phyloP scores from a whole-genome alignment of 1,139 yeast genomes.

The Debaryomycetaceae sp. region DNA sequence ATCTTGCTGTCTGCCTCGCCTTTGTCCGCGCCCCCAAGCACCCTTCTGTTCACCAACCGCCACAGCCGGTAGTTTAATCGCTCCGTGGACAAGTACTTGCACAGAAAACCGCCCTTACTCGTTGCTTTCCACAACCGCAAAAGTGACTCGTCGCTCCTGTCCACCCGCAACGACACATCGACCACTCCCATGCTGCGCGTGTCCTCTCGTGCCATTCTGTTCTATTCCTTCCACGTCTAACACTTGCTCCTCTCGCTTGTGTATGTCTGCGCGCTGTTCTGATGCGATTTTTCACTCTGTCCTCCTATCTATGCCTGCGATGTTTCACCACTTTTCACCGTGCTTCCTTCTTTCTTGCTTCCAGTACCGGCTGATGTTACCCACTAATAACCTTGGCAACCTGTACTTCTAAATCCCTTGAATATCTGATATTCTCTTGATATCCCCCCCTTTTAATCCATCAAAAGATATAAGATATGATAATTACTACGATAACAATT shows the following conservation, averaged over 20 bases:
- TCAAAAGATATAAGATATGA: neutral
- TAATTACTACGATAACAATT: neutral
- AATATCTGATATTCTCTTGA: too few relatives aligned
- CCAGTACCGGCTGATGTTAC: neutral
- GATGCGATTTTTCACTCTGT: neutral
- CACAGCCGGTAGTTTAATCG: constrained; percentile 26
- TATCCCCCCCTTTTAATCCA: neutral
- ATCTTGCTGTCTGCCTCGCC: neutral
- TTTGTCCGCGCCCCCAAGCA: constrained; percentile 2
- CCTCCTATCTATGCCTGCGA: neutral
- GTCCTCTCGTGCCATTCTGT: neutral
- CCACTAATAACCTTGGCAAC: neutral
- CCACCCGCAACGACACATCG: neutral
- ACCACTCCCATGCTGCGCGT: neutral
- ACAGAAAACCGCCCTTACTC: constrained; percentile 6
- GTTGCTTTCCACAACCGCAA: constrained; percentile 18
- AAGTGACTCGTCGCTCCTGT: constrained; percentile 11
- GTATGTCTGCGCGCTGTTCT: neutral
- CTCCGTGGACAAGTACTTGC: constrained; percentile 10
- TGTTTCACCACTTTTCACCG: neutral
- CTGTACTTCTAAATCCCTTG: neutral
- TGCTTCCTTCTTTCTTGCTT: neutral
- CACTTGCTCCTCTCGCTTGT: neutral
- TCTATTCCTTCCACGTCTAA: neutral
- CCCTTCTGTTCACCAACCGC: constrained; percentile 18